These are phyloP conservation scores for Musa beccarii DNA, from an alignment of 176 grass and related monocot species.

Conservation along the genomic window DNA sequence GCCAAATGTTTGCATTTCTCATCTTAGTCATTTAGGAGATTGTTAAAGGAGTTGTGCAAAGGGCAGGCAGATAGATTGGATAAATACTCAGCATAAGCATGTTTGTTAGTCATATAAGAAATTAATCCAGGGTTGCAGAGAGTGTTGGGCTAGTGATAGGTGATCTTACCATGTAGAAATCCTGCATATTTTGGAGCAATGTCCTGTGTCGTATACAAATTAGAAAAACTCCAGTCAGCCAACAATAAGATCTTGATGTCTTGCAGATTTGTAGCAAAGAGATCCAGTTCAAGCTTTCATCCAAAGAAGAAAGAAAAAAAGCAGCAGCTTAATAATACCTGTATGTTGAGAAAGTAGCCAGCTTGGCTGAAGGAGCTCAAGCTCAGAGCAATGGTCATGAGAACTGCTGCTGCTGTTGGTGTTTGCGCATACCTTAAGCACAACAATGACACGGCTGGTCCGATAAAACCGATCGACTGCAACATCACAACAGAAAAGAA, in stretches of 20 bases:
- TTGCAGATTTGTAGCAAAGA: neutral
- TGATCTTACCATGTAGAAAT: constrained; percentile 61
- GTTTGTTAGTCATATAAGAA: neutral
- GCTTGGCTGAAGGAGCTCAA: constrained; percentile 92
- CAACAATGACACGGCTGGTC: constrained; percentile 56
- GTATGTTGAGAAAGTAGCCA: constrained; percentile 85
- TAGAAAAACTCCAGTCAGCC: neutral
- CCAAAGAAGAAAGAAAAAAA: neutral
- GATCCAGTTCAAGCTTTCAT: neutral
- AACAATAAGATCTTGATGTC: neutral
- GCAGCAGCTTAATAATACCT: constrained; percentile 34
- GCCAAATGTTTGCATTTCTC: neutral
- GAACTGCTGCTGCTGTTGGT: constrained; percentile 45
- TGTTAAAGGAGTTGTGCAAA: no score
- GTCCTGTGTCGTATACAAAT: constrained; percentile 37
- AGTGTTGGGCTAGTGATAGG: neutral
- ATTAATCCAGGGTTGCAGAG: neutral
- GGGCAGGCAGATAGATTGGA: no score
- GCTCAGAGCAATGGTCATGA: constrained; percentile 76
- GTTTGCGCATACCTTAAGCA: constrained; percentile 77
- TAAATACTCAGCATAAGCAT: no score
- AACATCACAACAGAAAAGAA: constrained; percentile 10
- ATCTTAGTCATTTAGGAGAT: no score
- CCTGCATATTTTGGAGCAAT: constrained; percentile 88
- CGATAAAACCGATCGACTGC: constrained; percentile 90